Base-by-base conservation (phyloP, 305 asterid species). In the Fraxinus velutina region DNA sequence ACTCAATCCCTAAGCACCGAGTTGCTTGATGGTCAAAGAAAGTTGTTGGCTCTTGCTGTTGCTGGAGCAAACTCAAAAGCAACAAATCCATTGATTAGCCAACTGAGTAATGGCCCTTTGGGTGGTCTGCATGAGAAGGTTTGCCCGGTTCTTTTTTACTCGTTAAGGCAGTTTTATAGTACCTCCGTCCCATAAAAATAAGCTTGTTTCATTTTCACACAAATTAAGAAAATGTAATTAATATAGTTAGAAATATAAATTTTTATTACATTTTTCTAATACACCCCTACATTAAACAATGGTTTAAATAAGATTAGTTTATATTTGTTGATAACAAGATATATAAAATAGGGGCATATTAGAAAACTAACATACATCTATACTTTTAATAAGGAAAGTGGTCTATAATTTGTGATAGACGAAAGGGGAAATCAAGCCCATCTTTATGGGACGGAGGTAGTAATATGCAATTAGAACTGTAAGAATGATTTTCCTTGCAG, bases 61-160 rank as follows among this genome's bases (percentile, higher is more conserved):
- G 88, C 95, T 17, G 96, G 93, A 83, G 90, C 93, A 74, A 91
- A 88, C 86, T 83, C 98, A 13, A 89, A 88, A 77, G 86, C 88
- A 70, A 86, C 90, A 72, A 90, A 88, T 86, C 90, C 93, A 7
- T 85, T 93, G 84, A 83, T 87, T 73, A 85, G 89, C 84, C 97
- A 93, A 87, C 86, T 95, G 77, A 91, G 92, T 84, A 93, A 95
- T 86, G 98, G 99, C 73, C 95, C 96, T 77, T 82, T 95, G 91
- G 89, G 87, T 75, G 88, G 79, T 83, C 91, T 92, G 62, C 99
- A 92, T 55, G 98, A 95, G 79, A 89, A 93, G 97, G 98, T 95
- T 88, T 70, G 88, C 42, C 78, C 17, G 64, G 37, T 86, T 29
- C 44, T 24, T 39, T 17, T 70, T 88, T 78, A n/a, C 60, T 57